Conservation (phyloP, 495 filamentous ascomycete species). For the Penicilliopsis zonata region DNA sequence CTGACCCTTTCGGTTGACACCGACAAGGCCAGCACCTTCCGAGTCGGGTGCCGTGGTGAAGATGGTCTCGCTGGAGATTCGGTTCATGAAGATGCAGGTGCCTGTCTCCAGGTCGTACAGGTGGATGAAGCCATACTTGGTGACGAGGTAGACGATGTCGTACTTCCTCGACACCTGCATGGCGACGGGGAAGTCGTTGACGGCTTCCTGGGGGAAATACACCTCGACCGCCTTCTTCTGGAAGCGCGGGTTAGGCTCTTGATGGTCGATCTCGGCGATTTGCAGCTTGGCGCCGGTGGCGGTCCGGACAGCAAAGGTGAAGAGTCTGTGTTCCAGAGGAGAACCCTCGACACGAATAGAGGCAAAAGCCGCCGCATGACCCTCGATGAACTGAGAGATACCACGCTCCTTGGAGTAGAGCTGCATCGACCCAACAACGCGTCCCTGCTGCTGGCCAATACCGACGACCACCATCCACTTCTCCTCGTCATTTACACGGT, state of each 20-base stretch:
- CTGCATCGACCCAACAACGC: constrained; percentile 92
- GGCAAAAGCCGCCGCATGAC: constrained; percentile 92
- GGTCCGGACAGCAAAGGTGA: constrained; percentile 89
- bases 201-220: constrained; percentile 90
- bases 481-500: constrained; percentile 86
- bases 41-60: constrained; percentile 83
- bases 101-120: constrained; percentile 95
- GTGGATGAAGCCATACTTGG: constrained; percentile 98
- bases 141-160: constrained; percentile 91
- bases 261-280: constrained; percentile 94
- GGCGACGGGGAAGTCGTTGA: constrained; percentile 94
- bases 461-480: constrained; percentile 98
- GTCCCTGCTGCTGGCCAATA: constrained; percentile 84
- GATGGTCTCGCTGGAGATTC: constrained; percentile 97
- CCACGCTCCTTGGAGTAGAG: constrained; percentile 90
- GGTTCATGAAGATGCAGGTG: constrained; percentile 99
- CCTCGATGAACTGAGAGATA: constrained; percentile 96
- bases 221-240: constrained; percentile 93
- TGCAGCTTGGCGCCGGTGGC: constrained; percentile 88
- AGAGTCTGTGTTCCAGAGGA: constrained; percentile 81
- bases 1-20: constrained; percentile 94
- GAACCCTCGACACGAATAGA: constrained; percentile 80
- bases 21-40: constrained; percentile 80
- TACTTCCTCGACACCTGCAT: constrained; percentile 96
- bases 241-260: constrained; percentile 74